Base-by-base conservation (phyloP, 768 basidiomycete genomes). In the Suillus decipiens region DNA sequence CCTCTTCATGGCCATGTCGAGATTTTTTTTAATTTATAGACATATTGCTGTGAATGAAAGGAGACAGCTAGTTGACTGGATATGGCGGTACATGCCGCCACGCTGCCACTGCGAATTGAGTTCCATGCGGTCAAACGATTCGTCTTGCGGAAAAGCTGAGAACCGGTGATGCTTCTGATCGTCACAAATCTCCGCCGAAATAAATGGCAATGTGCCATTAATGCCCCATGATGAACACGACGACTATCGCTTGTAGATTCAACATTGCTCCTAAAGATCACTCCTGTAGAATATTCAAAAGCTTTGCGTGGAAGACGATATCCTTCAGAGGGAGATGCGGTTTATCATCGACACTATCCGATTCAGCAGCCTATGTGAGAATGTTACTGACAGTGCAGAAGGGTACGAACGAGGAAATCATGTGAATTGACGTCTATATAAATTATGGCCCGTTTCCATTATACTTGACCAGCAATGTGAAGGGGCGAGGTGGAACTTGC, bases 331-430 rank as follows among this genome's bases (percentile, higher is more conserved):
- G 33, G 34, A 34, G 11, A 34, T 39, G 28, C 17, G 7, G 17
- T 41, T 41, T 39, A 24, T n/a, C 34, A 17, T 28, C 10, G 15
- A 57, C 37, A 41, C 37, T 41, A 57, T 57, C 6, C 24, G 15
- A 39, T 24, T 57, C 55, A 17, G 55, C 24, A 41, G 24, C 37
- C 22, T 17, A 39, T 57, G 37, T 57, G 5, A 57, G 36, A 24
- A 19, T 41, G 41, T 24, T 28, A 57, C 39, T 57, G 56, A 28
- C 10, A 10, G 56, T 41, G 24, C 19, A 39, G 24, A 28, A 41
- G 11, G 56, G 56, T 57, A 57, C 56, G 55, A 56, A 56, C 55
- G 22, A 56, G 54, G 33, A 54, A n/a, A 56, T 57, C 55, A 17
- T 39, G 55, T 24, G 14, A 39, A 10, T 39, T 56, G 55, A 24